These are phyloP conservation scores for Helotiales sp. DNA, from an alignment of 2,329 filamentous ascomycete genomes.

Conservation along the genomic window DNA sequence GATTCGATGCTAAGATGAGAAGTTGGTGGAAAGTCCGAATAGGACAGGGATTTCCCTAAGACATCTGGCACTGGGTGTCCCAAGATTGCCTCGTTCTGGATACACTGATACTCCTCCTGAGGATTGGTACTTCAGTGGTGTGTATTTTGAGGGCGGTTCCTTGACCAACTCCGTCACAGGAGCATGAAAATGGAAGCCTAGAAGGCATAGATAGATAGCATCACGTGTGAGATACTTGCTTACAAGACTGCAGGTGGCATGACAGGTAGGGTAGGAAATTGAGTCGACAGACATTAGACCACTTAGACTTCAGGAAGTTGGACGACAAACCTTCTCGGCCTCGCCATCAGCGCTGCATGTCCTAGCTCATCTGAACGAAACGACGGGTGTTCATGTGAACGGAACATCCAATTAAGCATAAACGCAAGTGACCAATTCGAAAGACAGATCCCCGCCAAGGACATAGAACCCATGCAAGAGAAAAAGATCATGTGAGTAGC, in stretches of 20 bases:
- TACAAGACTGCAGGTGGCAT: background rate
- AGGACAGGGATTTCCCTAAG: slow-evolving; percentile 24
- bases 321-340: background rate
- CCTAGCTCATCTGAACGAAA: background rate
- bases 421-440: slow-evolving; percentile 4
- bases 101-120: slow-evolving; percentile 50
- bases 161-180: slow-evolving; percentile 39
- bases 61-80: slow-evolving; percentile 71
- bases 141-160: slow-evolving; percentile 63
- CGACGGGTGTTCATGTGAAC: slow-evolving; percentile 3
- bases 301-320: slow-evolving; percentile 2
- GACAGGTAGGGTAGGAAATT: too few species aligned
- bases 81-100: slow-evolving; percentile 59
- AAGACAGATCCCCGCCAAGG: background rate
- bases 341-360: background rate
- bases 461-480: background rate
- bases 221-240: background rate
- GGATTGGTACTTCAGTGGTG: slow-evolving; percentile 70
- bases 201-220: background rate
- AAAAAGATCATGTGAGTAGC: background rate
- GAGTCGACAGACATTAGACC: too few species aligned
- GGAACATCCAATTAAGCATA: slow-evolving; percentile 3
- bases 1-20: slow-evolving; percentile 63
- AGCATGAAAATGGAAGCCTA: slow-evolving; percentile 6
- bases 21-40: slow-evolving; percentile 40